Conservation (phyloP, 352 stramenopile species). For the Peronospora tabacina region DNA sequence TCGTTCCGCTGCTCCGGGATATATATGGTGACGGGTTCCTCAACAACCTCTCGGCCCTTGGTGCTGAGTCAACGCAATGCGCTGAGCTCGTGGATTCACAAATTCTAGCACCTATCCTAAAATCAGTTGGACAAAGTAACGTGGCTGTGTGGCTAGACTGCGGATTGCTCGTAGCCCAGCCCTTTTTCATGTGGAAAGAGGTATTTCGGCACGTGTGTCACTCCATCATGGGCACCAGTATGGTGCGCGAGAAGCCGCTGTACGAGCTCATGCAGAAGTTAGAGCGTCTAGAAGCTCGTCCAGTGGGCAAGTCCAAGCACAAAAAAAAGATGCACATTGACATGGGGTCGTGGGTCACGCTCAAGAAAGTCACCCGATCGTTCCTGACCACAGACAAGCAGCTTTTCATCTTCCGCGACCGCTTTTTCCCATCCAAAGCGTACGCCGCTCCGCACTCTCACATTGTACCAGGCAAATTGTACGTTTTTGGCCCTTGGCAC, state of each 20-base stretch:
- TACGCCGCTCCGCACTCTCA: conserved; percentile 16
- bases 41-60: conserved; percentile 72
- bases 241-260: conserved; percentile 80
- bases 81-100: conserved; percentile 51
- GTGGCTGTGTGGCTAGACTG: conserved; percentile 70
- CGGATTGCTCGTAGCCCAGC: conserved; percentile 40
- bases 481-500: conserved; percentile 53
- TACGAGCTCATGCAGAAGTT: conserved; percentile 71
- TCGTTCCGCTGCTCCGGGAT: conserved; percentile 91
- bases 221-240: conserved; percentile 69
- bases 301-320: conserved; percentile 24
- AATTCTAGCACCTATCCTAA: conserved; percentile 56
- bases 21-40: conserved; percentile 91
- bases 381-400: conserved; percentile 55
- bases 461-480: conserved; percentile 31
- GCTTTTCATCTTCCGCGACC: conserved; percentile 77
- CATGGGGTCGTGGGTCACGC: conserved; percentile 65
- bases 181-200: conserved; percentile 85
- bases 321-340: conserved; percentile 38
- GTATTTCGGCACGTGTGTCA: conserved; percentile 79
- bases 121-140: conserved; percentile 44
- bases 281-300: conserved; percentile 30
- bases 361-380: conserved; percentile 80
- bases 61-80: conserved; percentile 74
- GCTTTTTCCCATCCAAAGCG: conserved; percentile 43